Percentiles rank a stretch among this genome's conserved stretches.
These are phyloP conservation scores for Geosiphon pyriformis DNA, from an alignment of 192 early-diverging fungal species.

Conservation along the genomic window DNA sequence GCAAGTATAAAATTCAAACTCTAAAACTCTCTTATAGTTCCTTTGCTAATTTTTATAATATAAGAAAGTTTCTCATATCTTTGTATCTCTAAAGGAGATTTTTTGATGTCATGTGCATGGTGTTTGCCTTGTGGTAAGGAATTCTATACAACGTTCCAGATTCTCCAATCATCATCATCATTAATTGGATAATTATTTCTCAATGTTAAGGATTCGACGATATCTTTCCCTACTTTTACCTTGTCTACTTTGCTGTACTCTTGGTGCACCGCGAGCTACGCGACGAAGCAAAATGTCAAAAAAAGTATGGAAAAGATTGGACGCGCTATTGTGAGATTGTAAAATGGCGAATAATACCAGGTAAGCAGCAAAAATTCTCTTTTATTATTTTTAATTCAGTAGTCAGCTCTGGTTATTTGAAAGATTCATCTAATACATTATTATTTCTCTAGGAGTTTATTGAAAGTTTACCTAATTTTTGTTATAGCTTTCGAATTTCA, in stretches of 20 bases:
- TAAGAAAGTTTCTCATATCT: too few relatives aligned
- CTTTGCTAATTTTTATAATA: background rate
- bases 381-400: too few relatives aligned
- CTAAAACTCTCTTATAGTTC: background rate
- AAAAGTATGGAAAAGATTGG: constrained; percentile 96
- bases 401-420: too few relatives aligned
- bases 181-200: background rate
- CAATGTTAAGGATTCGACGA: constrained; percentile 51
- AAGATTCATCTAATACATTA: too few relatives aligned
- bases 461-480: too few relatives aligned
- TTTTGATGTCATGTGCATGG: constrained; percentile 87
- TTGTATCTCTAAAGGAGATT: too few relatives aligned
- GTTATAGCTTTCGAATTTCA: too few relatives aligned
- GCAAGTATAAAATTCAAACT: background rate
- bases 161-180: background rate
- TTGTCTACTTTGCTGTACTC: constrained; percentile 85
- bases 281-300: constrained; percentile 84
- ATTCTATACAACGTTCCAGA: background rate
- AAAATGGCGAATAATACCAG: constrained; percentile 81
- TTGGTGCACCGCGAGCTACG: constrained; percentile 84
- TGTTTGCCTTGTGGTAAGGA: constrained; percentile 69
- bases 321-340: constrained; percentile 76
- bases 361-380: too few relatives aligned
- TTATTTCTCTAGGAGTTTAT: too few relatives aligned
- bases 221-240: constrained; percentile 90